Evolutionary conservation across 306 rosid genomes (phyloP).

Genomic region (Luffa aegyptiaca): DNA sequence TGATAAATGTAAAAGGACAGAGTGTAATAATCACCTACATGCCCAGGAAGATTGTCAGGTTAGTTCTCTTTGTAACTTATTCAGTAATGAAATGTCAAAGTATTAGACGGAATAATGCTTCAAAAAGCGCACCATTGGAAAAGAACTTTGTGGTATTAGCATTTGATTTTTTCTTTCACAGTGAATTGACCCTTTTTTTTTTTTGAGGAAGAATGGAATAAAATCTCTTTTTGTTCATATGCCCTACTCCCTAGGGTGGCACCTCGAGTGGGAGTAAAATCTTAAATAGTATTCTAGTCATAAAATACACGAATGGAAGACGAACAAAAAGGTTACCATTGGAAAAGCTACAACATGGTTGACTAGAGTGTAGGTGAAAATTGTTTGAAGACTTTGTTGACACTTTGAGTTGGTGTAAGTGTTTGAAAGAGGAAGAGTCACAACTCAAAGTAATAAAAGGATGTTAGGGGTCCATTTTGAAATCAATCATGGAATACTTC

Average conservation of each 20-base stretch:
- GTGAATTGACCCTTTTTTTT: not conserved
- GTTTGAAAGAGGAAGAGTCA: not conserved
- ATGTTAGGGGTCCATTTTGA: not conserved
- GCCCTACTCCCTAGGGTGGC: not conserved
- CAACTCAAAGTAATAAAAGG: not conserved
- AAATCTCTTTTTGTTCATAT: not conserved
- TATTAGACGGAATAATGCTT: not conserved
- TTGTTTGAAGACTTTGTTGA: not conserved
- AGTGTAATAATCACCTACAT: slow-evolving; percentile 23
- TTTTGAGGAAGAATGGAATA: not conserved
- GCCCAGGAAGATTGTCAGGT: slow-evolving; percentile 59
- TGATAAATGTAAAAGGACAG: slow-evolving; percentile 21
- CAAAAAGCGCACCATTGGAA: not conserved
- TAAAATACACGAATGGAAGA: not conserved
- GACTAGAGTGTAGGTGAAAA: not conserved
- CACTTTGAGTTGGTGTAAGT: not conserved
- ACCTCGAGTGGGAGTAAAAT: not conserved
- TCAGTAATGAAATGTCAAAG: not conserved
- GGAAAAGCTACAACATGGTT: not conserved
- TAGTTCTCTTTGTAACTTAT: not conserved
- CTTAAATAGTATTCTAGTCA: not conserved
- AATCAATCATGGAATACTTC: not conserved
- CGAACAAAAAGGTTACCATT: not conserved
- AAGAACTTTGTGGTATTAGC: not conserved
- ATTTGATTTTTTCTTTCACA: not conserved